These are phyloP conservation scores for Fusarium sp. DNA, from an alignment of 2,329 filamentous ascomycete genomes.

Conservation along the genomic window DNA sequence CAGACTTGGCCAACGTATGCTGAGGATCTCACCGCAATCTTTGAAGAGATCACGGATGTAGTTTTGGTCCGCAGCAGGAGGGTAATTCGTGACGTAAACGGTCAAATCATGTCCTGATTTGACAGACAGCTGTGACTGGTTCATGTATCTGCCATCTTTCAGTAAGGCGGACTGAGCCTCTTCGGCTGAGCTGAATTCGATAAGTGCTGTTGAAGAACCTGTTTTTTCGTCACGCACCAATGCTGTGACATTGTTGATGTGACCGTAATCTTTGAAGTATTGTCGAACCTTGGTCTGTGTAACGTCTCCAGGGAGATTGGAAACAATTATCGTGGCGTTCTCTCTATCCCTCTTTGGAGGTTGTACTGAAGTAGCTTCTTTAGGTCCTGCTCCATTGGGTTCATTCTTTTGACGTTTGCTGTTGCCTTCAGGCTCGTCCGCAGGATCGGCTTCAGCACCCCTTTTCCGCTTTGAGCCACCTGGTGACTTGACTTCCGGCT, in stretches of 20 bases:
- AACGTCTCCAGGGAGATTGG: slow-evolving; percentile 76
- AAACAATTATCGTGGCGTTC: slow-evolving; percentile 85
- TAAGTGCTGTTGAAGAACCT: slow-evolving; percentile 75
- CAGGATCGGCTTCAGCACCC: slow-evolving; percentile 64
- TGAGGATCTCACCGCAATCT: slow-evolving; percentile 83
- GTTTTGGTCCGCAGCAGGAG: slow-evolving; percentile 76
- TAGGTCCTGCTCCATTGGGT: slow-evolving; percentile 45
- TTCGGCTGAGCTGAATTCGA: slow-evolving; percentile 86
- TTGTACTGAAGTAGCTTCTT: slow-evolving; percentile 39
- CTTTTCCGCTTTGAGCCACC: slow-evolving; percentile 78
- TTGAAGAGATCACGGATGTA: slow-evolving; percentile 77
- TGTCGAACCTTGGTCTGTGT: slow-evolving; percentile 81
- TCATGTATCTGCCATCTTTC: slow-evolving; percentile 82
- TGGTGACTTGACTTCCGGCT: slow-evolving; percentile 50
- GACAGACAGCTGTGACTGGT: slow-evolving; percentile 78
- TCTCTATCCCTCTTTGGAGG: slow-evolving; percentile 84
- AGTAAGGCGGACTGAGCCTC: slow-evolving; percentile 85
- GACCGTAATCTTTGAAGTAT: slow-evolving; percentile 92
- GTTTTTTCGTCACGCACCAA: slow-evolving; percentile 68
- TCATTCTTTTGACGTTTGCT: slow-evolving; percentile 75
- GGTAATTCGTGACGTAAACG: slow-evolving; percentile 91
- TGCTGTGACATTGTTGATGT: slow-evolving; percentile 80
- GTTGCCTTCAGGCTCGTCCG: slow-evolving; percentile 55
- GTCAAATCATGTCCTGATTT: slow-evolving; percentile 81
- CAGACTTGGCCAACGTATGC: slow-evolving; percentile 89